Evolutionary conservation across 495 filamentous ascomycete species (phyloP).

Genomic region (Trypethelium eluteriae): DNA sequence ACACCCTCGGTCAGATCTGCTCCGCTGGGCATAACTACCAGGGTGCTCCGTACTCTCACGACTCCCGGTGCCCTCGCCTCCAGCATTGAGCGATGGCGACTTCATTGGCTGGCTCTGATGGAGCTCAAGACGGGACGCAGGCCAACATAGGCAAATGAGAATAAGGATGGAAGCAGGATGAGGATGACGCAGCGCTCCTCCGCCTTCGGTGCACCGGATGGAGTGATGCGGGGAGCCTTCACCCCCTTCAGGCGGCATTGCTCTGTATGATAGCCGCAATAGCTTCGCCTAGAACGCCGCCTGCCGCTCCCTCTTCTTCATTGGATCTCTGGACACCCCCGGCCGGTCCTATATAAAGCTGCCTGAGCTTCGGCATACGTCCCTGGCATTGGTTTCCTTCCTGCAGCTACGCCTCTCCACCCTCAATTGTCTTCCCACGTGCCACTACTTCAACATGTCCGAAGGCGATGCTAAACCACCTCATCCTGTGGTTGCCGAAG

Average conservation of each 20-base stretch:
- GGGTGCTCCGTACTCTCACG: no score
- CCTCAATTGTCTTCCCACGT: background rate
- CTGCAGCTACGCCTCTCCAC: background rate
- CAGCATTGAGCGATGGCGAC: no score
- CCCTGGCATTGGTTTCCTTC: background rate
- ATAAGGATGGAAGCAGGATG: background rate
- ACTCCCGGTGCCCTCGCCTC: no score
- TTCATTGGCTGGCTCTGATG: no score
- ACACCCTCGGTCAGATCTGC: no score
- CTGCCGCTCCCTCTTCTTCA: background rate
- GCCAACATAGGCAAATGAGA: no score
- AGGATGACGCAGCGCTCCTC: background rate
- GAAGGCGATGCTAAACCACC: conserved; percentile 49
- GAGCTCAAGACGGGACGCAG: no score
- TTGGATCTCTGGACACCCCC: background rate
- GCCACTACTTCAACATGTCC: conserved; percentile 49
- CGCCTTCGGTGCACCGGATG: conserved; percentile 3
- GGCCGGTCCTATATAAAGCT: conserved; percentile 2
- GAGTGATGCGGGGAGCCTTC: conserved; percentile 8
- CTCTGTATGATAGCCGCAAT: background rate
- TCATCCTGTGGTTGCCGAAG: conserved; percentile 68
- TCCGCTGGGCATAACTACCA: no score
- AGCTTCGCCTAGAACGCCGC: background rate
- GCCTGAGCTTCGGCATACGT: background rate
- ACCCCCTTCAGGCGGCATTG: background rate